Evolutionary conservation across 73 alveolate species (phyloP), one percentile per base, ranked within the genome.

Genomic region (Paramecium biaurelia): DNA sequence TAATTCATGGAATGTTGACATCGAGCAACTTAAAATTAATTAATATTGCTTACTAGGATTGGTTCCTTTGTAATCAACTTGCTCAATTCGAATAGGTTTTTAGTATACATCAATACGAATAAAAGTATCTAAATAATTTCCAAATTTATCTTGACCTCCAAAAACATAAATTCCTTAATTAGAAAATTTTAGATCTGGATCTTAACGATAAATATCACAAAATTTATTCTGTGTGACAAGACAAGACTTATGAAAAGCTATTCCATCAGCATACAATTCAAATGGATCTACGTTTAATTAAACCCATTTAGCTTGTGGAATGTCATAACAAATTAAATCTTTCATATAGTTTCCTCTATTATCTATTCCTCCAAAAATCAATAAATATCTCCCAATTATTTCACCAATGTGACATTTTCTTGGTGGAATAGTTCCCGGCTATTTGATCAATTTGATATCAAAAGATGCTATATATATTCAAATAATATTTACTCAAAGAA

Each of bases 1-100:
- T 79, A 79, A 79, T 26, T 79, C 90, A 79, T 79, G 15, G 90
- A 79, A 79, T 79, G 90, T 23, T 79, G 32, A 41, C 76, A 79
- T 79, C 90, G 43, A 41, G 90, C 70, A 34, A 72, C 86, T 72
- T 53, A 5, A 72, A 34, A 12, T 47, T 47, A 32, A 72, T 38
- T 12, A 12, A 1, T 4, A 72, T 72, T 72, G 4, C 3, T 72
- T 79, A 79, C 90, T 79, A 15, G 90, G 90, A 21, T 26, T 14
- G 11, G 5, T 79, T 23, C 90, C 90, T 79, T 38, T 79, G 15
- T 12, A 30, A 0, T 72, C 45, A 21, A 79, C 90, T 45, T n/a
- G 9, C 24, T 79, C 90, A 24, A 38, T 38, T 9, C 26, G 32
- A 23, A 79, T 41, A 11, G 90, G 90, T 24, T 79, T 79, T 24